phyloP scores from a whole-genome alignment of 306 rosid species.

The Cucurbita moschata region DNA sequence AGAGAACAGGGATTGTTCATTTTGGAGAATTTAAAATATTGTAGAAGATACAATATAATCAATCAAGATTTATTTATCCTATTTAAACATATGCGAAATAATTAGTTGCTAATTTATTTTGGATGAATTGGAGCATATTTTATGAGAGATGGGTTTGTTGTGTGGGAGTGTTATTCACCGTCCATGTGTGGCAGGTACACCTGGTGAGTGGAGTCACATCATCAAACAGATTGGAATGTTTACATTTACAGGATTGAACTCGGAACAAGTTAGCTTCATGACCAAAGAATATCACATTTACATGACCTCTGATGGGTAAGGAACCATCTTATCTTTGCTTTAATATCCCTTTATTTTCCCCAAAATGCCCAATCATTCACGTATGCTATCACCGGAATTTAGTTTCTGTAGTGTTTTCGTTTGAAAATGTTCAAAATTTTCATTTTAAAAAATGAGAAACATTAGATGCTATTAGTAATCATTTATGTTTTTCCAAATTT shows the following conservation, averaged over 20 bases:
- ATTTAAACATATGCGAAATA: too few relatives aligned
- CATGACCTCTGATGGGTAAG: conserved; percentile 97
- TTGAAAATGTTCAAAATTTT: too few relatives aligned
- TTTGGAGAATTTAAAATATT: neutral
- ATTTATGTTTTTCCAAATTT: too few relatives aligned
- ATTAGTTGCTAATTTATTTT: too few relatives aligned
- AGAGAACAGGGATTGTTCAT: neutral
- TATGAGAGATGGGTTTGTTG: neutral
- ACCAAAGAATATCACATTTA: conserved; percentile 79
- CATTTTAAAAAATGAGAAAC: too few relatives aligned
- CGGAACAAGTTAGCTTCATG: conserved; percentile 85
- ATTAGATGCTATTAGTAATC: too few relatives aligned
- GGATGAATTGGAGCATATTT: neutral
- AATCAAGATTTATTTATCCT: neutral
- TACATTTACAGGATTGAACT: conserved; percentile 86
- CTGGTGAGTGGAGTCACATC: conserved; percentile 99
- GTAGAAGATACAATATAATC: neutral
- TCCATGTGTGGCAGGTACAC: conserved; percentile 42
- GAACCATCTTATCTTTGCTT: neutral
- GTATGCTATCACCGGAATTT: neutral
- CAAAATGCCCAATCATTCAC: neutral
- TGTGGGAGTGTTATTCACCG: neutral
- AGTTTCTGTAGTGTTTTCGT: too few relatives aligned
- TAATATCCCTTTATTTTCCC: neutral
- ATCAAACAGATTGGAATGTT: conserved; percentile 98